Evolutionary conservation across 2,329 filamentous ascomycete genomes (phyloP), one percentile per base, ranked within the genome.

Genomic region (Trichoderma oligosporum): DNA sequence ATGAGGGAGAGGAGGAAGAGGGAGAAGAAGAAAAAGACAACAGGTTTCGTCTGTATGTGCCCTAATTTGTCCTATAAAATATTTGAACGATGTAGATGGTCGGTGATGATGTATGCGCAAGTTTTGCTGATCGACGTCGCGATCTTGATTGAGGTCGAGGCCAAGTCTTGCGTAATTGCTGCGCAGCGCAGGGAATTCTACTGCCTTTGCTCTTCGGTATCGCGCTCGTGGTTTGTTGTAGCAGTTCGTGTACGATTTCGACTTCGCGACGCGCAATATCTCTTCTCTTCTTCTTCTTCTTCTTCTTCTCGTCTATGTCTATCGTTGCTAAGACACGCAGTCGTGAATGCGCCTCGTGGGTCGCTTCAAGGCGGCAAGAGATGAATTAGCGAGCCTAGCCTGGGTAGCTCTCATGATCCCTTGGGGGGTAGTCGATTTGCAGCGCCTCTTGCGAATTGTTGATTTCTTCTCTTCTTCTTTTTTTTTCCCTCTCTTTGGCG

Each of bases 271-370:
- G 29, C 44, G 44, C 29, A 45, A 47, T 16, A 12, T 4, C 39
- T 22, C 22, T 44, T 27, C 5, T 27, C 12, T 42, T 41, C 18
- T 35, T 35, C 11, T 24, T 22, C 9, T 22, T 4, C 7, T 18
- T 41, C 36, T 22, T 22, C 38, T 16, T 29, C 25, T 16, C 8
- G 47, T 39, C 16, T 29, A 14, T 36, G 27, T 22, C 8, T 29
- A 9, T 55, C 38, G 54, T 22, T 38, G 46, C 59, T 47, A 54
- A 18, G 52, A 53, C 24, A 54, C 29, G 35, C 42, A 38, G 46
- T 59, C 57, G 57, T 52, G 25, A 52, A 57, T 56, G 51, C 51
- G 49, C 56, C 56, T 12, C 16, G 25, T 54, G 24, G 57, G 47
- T 52, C 33, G 45, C 27, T 52, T 42, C 22, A 53, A 49, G 56